Base-by-base conservation (phyloP, 768 basidiomycete species). In the Serendipita sp. region DNA sequence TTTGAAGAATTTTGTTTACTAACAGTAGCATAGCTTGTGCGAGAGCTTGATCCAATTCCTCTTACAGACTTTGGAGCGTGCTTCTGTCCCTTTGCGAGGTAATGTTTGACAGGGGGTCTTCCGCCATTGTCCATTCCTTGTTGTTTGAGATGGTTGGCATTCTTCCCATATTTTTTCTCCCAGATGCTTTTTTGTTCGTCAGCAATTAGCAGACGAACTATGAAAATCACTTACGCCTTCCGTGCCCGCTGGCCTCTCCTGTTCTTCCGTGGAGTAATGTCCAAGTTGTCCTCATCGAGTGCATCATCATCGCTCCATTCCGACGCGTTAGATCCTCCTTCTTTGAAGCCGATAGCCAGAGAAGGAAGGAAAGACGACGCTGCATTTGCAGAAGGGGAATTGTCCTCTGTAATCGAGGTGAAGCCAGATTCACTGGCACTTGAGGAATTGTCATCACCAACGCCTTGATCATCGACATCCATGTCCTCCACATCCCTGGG, bases 121-220 rank as follows among this genome's bases (percentile, higher is more conserved):
- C 45, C 45, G 45, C 18, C 45, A 13, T 46, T 46, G 13, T 46
- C 13, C 45, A 70, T 70, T 64, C 75, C 75, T 47, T 70, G 72
- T 66, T 76, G 73, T 74, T 88, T 87, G 75, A 94, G 81, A 73
- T 98, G 95, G 72, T 95, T 96, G 28, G 95, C 94, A 67, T 85
- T 83, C 66, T 78, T 81, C 56, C 95, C 95, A 70, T 84, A 98
- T 74, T 93, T 97, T 76, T 92, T 94, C 76, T 97, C 95, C 94
- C 95, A 97, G 68, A 98, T 96, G 1, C 94, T 97, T 70, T 46
- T 62, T 60, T 63, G 36, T 70, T 66, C 65, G 62, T 38, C 66
- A 47, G 44, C 15, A 41, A 23, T 11, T 11, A 28, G 2, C 51
- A 66, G 3, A 13, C 32, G 36, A 15, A 16, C 3, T 23, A 16